Conservation (phyloP, 768 basidiomycete species). For the Tylopilus sp. region DNA sequence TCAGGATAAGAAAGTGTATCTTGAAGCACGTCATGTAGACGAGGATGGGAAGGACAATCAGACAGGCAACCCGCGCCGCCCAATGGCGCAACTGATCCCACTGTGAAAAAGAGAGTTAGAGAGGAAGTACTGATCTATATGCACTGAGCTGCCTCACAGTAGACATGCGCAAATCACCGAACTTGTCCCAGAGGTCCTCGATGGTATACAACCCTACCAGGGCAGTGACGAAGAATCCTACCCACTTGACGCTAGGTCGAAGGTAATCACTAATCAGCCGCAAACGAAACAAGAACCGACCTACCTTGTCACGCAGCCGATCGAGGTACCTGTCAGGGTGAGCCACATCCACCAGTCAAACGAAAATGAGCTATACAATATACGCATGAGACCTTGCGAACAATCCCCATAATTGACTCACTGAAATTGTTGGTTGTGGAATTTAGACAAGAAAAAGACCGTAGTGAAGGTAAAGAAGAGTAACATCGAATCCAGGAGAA, state of each 20-base stretch:
- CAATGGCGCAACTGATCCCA: slow-evolving; percentile 88
- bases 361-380: slow-evolving; percentile 70
- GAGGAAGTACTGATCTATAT: slow-evolving; percentile 2
- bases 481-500: slow-evolving; percentile 98
- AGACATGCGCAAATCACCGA: slow-evolving; percentile 77
- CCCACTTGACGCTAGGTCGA: slow-evolving; percentile 79
- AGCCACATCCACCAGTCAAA: slow-evolving; percentile 99
- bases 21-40: slow-evolving; percentile 97
- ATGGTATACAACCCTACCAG: slow-evolving; percentile 95
- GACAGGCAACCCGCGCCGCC: slow-evolving; percentile 77
- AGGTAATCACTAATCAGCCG: background rate
- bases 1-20: slow-evolving; percentile 79
- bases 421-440: slow-evolving; percentile 96
- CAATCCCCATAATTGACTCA: slow-evolving; percentile 37
- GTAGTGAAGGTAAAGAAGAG: slow-evolving; percentile 98
- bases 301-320: slow-evolving; percentile 92
- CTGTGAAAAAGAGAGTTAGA: slow-evolving; percentile 41
- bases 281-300: slow-evolving; percentile 4
- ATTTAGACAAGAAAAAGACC: slow-evolving; percentile 91
- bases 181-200: slow-evolving; percentile 57
- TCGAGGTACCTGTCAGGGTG: slow-evolving; percentile 86
- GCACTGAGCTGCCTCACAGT: slow-evolving; percentile 52
- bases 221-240: slow-evolving; percentile 93
- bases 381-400: slow-evolving; percentile 2
- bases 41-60: slow-evolving; percentile 86